phyloP scores from a whole-genome alignment of 768 basidiomycete species.

The Mycena galericulata region DNA sequence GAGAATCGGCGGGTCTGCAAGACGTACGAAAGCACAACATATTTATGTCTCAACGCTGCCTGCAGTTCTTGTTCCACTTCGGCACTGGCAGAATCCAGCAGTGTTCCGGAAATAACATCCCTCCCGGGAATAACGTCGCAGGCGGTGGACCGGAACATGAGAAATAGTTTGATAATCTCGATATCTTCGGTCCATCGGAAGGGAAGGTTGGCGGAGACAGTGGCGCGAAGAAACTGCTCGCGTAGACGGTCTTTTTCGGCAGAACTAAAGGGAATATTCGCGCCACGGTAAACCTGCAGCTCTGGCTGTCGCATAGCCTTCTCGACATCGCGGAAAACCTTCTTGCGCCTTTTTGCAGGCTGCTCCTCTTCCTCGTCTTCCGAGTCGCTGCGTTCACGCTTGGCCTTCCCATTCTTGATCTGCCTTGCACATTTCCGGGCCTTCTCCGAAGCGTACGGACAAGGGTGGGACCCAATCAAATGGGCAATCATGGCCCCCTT shows the following conservation, averaged over 20 bases:
- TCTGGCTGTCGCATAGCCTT: constrained; percentile 36
- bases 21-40: constrained; percentile 28
- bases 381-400: constrained; percentile 7
- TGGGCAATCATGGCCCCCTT: constrained; percentile 43
- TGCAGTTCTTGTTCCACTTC: constrained; percentile 31
- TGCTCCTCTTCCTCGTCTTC: constrained; percentile 12
- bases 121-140: constrained; percentile 36
- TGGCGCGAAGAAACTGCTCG: constrained; percentile 42
- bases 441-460: constrained; percentile 34
- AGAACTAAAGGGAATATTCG: constrained; percentile 40
- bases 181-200: constrained; percentile 42
- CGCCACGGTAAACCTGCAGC: constrained; percentile 41
- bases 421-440: constrained; percentile 30
- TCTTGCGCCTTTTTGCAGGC: constrained; percentile 25
- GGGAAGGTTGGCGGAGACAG: constrained; percentile 46
- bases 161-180: constrained; percentile 42
- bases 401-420: constrained; percentile 20
- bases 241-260: constrained; percentile 34
- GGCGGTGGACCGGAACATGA: constrained; percentile 43
- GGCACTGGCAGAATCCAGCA: constrained; percentile 35
- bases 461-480: constrained; percentile 26
- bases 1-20: too few species aligned
- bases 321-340: constrained; percentile 36
- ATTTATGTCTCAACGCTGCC: constrained; percentile 20
- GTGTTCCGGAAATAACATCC: constrained; percentile 34